Conservation (phyloP, 306 rosid genomes). For the Malus sieversii region DNA sequence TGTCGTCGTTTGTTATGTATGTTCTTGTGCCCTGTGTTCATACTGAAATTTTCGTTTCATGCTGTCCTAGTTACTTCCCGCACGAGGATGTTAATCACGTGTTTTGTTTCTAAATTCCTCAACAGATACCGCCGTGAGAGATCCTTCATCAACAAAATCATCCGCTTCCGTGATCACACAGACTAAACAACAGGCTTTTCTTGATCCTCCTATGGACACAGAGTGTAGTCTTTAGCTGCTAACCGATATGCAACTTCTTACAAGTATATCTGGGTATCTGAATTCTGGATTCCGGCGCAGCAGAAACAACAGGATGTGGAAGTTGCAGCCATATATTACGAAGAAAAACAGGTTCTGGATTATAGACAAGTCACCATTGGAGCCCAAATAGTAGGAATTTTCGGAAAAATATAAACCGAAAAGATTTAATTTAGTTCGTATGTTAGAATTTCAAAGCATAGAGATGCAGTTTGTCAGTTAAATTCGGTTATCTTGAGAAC, state of each 20-base stretch:
- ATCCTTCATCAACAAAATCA: constrained; percentile 55
- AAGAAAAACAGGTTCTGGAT: neutral
- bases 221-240: neutral
- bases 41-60: neutral
- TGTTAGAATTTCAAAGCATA: neutral
- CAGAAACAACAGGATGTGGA: neutral
- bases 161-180: constrained; percentile 57
- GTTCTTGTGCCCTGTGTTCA: constrained; percentile 5
- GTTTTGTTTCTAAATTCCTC: neutral
- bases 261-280: neutral
- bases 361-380: too few species aligned
- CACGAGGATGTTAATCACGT: neutral
- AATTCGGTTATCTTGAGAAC: neutral
- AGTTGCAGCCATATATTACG: neutral
- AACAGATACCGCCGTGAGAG: constrained; percentile 62
- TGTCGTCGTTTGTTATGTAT: constrained; percentile 65
- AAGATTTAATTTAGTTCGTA: neutral
- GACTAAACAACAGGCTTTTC: constrained; percentile 34
- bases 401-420: neutral
- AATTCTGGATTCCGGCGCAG: neutral
- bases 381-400: neutral
- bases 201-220: neutral
- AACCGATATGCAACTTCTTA: neutral
- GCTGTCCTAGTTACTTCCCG: neutral
- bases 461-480: neutral